Percentiles rank a stretch among this genome's conserved stretches.
phyloP scores from a whole-genome alignment of 352 stramenopile species.

The Phytophthora podocarpi region DNA sequence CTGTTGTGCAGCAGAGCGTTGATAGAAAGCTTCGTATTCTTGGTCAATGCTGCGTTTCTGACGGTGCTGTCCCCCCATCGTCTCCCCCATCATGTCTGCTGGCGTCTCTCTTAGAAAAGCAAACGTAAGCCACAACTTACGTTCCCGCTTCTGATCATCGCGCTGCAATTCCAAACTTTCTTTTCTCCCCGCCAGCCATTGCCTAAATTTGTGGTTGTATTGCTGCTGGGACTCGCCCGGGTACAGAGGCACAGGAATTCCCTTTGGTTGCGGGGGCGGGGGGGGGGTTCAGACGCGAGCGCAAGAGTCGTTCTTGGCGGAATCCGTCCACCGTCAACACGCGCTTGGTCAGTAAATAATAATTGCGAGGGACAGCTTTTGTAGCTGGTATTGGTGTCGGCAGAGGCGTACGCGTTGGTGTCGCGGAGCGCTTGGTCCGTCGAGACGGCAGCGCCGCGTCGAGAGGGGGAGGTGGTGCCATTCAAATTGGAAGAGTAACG shows the following conservation, averaged over 20 bases:
- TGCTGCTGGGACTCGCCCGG: background rate
- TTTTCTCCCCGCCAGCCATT: conserved; percentile 5
- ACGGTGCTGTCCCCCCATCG: background rate
- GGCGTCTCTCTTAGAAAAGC: background rate
- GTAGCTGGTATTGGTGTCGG: no score
- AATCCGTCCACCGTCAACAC: conserved; percentile 4
- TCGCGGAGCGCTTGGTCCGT: background rate
- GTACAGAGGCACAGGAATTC: conserved; percentile 4
- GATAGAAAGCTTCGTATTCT: conserved; percentile 20
- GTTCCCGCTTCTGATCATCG: conserved; percentile 6
- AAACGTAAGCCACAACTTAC: conserved; percentile 20
- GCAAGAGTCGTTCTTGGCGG: background rate
- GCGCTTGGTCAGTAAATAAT: background rate
- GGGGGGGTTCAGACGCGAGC: background rate
- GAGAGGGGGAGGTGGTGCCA: background rate
- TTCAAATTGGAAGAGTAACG: no score
- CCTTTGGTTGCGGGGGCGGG: background rate
- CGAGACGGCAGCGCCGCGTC: background rate
- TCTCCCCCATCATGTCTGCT: background rate
- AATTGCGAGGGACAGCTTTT: no score
- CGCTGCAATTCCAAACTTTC: conserved; percentile 2
- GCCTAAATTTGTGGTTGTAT: conserved; percentile 6
- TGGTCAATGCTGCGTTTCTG: conserved; percentile 18
- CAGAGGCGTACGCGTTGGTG: no score
- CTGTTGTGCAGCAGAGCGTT: background rate